These are phyloP conservation scores for carrot (Daucus carota) DNA, from an alignment of 129 eudicot species.

Conservation along the genomic window DNA sequence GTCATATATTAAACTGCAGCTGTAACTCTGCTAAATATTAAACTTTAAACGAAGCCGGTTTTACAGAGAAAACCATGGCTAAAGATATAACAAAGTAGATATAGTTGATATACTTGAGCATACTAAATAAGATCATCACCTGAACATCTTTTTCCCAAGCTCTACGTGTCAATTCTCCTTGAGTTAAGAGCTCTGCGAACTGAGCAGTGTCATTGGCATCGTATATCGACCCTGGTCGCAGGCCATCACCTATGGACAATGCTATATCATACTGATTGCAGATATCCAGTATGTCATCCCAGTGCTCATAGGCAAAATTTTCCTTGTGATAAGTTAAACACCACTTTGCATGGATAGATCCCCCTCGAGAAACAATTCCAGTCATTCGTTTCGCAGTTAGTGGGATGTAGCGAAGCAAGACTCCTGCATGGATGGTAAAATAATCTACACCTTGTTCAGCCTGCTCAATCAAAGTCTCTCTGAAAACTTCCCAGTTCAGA, in stretches of 20 bases:
- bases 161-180: constrained; percentile 86
- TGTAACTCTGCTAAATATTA: not conserved
- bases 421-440: constrained; percentile 96
- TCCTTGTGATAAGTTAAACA: constrained; percentile 94
- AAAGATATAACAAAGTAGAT: not conserved
- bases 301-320: constrained; percentile 97
- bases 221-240: constrained; percentile 93
- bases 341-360: constrained; percentile 99
- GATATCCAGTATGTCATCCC: constrained; percentile 97
- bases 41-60: not conserved
- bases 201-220: constrained; percentile 99
- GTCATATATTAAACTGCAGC: not conserved
- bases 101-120: not conserved
- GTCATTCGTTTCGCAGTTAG: constrained; percentile 96
- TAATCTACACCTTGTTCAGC: constrained; percentile 99
- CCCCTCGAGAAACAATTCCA: constrained; percentile 97
- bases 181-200: constrained; percentile 94
- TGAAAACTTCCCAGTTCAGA: constrained; percentile 87
- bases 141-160: constrained; percentile 99
- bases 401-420: constrained; percentile 82
- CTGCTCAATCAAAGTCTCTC: constrained; percentile 93
- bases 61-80: not conserved
- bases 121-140: constrained; percentile 28
- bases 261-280: constrained; percentile 95
- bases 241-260: constrained; percentile 94